Base-by-base conservation (phyloP, 495 filamentous ascomycete genomes). In the Halenospora varia region DNA sequence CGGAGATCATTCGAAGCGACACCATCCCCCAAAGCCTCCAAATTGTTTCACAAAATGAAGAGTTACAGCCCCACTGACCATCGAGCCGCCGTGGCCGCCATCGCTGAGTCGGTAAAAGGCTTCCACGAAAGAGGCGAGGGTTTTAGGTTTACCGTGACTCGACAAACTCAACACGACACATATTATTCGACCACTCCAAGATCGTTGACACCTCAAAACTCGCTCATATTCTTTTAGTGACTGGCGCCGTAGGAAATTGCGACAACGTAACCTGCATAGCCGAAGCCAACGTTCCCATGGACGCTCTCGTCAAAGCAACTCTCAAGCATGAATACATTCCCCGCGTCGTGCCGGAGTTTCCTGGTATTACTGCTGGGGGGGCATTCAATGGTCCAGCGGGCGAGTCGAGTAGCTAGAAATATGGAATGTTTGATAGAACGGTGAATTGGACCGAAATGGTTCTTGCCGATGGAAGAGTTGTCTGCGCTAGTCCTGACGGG, bases 101-200 rank as follows among this genome's bases (percentile, higher is more conserved):
- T 35, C 13, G 29, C 4, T 6, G 29, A 4, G 6, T 6, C 6
- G 6, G 29, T 35, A 4, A 4, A 13, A 13, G 4, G 6, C 13
- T 35, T 35, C 29, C 13, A 4, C 4, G 29, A 35, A 13, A 4
- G 4, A 35, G 13, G 13, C 29, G 13, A 13, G 6, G 4, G 13
- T 35, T 35, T 13, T 13, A 13, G 6, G 6, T 35, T 35, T 35
- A 35, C 70, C 88, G 92, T 75, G 88, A 88, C 56, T 84, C 84
- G 0, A 91, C 88, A 25, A 92, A 91, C 70, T 85, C 77, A 66
- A 92, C 88, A 17, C 83, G 87, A 0, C 77, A 73, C 4, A 70
- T 75, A 48, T 74, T 78, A 46, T 75, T 75, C 9, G 57, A 62
- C 10, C 46, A 19, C 6, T 4, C 4, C 13, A 61, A 81, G 50